Conservation (phyloP, 78 protist species). For the Bodo saltans region DNA sequence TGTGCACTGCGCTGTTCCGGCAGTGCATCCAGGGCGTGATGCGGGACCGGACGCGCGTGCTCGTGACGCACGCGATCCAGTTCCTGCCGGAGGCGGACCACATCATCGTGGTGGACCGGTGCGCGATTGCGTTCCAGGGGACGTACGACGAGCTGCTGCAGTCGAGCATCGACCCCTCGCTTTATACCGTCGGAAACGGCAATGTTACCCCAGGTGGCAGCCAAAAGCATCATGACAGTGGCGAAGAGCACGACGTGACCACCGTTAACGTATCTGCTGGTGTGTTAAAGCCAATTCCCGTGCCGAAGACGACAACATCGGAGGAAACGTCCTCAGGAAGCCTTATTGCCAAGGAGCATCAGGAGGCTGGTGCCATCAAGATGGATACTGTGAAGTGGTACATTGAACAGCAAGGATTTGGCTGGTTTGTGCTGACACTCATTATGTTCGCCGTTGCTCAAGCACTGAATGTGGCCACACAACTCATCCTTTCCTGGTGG, state of each 20-base stretch:
- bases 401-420: not conserved
- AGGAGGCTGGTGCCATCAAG: not conserved
- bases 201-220: no score
- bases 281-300: no score
- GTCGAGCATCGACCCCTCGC: no score
- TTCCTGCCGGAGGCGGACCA: not conserved
- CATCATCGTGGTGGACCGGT: constrained; percentile 18
- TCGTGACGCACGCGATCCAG: constrained; percentile 61
- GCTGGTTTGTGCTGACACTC: not conserved
- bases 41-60: constrained; percentile 31
- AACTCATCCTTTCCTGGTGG: not conserved
- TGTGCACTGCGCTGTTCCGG: not conserved
- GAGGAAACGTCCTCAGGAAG: no score
- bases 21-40: constrained; percentile 24
- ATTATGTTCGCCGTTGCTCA: no score
- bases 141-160: constrained; percentile 1
- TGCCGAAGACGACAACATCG: no score
- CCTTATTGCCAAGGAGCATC: no score
- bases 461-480: no score
- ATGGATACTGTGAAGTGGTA: not conserved
- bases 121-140: constrained; percentile 1
- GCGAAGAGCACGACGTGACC: no score
- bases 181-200: no score
- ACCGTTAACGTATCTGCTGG: no score
- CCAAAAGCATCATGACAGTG: no score